Conservation (phyloP, 78 protist species). For the Cyanophora paradoxa region DNA sequence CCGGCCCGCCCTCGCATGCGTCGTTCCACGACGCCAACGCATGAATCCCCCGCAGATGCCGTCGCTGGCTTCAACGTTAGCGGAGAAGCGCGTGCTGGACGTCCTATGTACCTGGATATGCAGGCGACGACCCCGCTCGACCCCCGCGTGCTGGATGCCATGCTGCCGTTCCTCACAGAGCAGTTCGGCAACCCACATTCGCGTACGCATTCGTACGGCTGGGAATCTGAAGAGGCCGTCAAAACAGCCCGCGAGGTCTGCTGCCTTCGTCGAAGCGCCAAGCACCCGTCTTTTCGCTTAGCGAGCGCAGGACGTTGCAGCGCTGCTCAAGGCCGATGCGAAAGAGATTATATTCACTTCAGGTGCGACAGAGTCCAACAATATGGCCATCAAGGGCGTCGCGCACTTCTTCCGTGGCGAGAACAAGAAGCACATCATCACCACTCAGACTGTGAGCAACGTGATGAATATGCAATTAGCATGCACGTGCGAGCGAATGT, state of each 20-base stretch:
- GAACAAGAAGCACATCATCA: constrained; percentile 86
- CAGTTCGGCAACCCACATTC: constrained; percentile 94
- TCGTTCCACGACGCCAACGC: neutral
- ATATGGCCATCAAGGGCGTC: constrained; percentile 92
- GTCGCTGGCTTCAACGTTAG: neutral
- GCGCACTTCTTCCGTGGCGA: constrained; percentile 75
- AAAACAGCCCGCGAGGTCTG: constrained; percentile 78
- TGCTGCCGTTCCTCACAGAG: constrained; percentile 84
- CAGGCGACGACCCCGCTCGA: constrained; percentile 91
- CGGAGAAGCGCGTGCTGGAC: neutral
- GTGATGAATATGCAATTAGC: too few species aligned
- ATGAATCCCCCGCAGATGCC: neutral
- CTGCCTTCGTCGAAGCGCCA: neutral
- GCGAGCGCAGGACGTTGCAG: constrained; percentile 43
- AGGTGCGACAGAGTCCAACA: constrained; percentile 98
- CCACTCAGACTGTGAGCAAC: constrained; percentile 67
- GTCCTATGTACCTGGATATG: neutral
- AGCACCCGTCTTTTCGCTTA: neutral
- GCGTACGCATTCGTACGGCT: constrained; percentile 91
- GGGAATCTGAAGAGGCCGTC: constrained; percentile 84
- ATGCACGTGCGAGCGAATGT: too few species aligned
- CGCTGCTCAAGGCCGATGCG: constrained; percentile 72
- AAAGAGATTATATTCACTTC: constrained; percentile 92
- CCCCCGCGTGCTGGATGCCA: constrained; percentile 97
- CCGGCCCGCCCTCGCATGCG: too few species aligned